Base-by-base conservation (phyloP, 768 basidiomycete genomes). In the Agaricus subrufescens region DNA sequence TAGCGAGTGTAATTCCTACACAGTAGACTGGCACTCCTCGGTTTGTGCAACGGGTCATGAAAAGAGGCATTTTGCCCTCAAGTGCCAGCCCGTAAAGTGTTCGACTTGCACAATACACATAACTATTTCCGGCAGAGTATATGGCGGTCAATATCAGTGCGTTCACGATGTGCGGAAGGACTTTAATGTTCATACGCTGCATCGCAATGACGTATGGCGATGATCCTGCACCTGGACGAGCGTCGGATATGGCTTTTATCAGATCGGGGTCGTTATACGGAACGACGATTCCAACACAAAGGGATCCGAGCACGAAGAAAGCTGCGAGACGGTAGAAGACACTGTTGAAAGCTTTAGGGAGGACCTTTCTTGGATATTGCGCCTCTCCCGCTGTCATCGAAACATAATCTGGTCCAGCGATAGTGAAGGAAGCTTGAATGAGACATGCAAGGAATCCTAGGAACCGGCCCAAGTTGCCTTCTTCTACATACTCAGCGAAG, bases 191-290 rank as follows among this genome's bases (percentile, higher is more conserved):
- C 40, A 90, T 75, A 40, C 79, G 76, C 53, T 73, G 72, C 77
- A 94, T 90, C 14, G 90, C 91, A 58, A 94, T 87, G 44, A 94
- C 91, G 71, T 92, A 95, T 0, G 92, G 91, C 7, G 87, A 89
- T 27, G 86, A 73, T 2, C 84, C 83, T 37, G 78, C 78, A 19
- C 78, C 78, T 0, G 80, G 76, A 38, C 69, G 70, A 0, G 90
- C 89, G 48, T 81, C 77, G 1, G 82, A 82, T 19, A 81, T 65
- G 0, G 77, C 81, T 46, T 66, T 63, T 38, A 84, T 71, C 30
- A 91, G 74, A 46, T 74, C 63, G 1, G 76, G 72, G 63, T 91
- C 86, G 59, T 84, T 80, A 64, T 83, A 90, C 1, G 88, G 87
- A 26, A 94, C 85, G 45, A 93, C 78, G 73, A 91, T 84, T 45